These are phyloP conservation scores for Petrea volubilis DNA, from an alignment of 257 asterid species.

Conservation along the genomic window DNA sequence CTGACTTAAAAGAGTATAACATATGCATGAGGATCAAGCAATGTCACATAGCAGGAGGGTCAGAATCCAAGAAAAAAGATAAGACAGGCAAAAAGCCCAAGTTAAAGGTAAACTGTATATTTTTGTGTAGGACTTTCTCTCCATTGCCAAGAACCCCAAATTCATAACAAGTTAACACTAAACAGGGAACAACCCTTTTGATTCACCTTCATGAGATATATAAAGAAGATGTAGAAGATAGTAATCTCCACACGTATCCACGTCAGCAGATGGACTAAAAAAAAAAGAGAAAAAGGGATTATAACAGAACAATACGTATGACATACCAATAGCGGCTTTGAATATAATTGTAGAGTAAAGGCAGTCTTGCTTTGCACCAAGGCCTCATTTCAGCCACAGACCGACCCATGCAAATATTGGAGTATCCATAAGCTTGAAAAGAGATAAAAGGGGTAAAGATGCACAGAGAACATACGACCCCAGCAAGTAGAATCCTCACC, in stretches of 20 bases:
- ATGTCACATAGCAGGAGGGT: background rate
- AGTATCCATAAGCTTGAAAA: constrained; percentile 83
- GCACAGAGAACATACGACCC: constrained; percentile 58
- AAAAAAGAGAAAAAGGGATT: background rate
- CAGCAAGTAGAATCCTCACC: constrained; percentile 55
- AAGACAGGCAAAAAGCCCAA: background rate
- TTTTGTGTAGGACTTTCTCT: background rate
- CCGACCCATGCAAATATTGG: constrained; percentile 62
- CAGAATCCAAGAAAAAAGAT: background rate
- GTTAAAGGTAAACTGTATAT: background rate
- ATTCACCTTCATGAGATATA: constrained; percentile 1
- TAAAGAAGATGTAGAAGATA: constrained; percentile 7
- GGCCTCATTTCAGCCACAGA: constrained; percentile 67
- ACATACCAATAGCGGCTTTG: constrained; percentile 96
- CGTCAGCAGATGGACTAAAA: constrained; percentile 17
- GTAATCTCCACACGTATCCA: background rate
- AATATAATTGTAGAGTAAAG: constrained; percentile 86
- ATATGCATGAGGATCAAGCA: background rate
- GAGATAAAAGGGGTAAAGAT: constrained; percentile 66
- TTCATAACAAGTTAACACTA: constrained; percentile 2
- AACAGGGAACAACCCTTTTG: background rate
- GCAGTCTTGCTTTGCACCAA: constrained; percentile 95
- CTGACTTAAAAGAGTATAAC: background rate
- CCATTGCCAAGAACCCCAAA: constrained; percentile 3
- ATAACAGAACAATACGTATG: constrained; percentile 13